Percentiles rank a stretch among this genome's conserved stretches.
These are phyloP conservation scores for Aspergillus bridgeri DNA, from an alignment of 495 filamentous ascomycete species.

Conservation along the genomic window DNA sequence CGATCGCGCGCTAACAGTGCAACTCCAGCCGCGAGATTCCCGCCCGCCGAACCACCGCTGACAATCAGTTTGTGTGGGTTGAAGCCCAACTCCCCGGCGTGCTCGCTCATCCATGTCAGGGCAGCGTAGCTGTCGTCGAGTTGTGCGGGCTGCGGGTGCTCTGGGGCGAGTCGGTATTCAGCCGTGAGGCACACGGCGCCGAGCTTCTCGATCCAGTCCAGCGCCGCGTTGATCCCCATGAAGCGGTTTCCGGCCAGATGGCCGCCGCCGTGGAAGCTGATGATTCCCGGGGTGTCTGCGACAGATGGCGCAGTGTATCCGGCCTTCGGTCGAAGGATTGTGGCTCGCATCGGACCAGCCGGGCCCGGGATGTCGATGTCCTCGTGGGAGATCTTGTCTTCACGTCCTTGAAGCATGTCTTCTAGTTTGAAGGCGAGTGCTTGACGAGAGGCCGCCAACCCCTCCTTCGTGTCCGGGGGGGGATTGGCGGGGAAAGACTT, in stretches of 20 bases:
- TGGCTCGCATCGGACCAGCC: conserved; percentile 3
- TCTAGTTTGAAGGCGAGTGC: conserved; percentile 3
- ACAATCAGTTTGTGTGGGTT: conserved; percentile 59
- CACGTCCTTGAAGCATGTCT: background rate
- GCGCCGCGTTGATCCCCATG: background rate
- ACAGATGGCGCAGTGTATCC: background rate
- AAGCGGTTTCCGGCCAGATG: background rate
- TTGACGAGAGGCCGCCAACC: background rate
- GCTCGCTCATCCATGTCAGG: conserved; percentile 38
- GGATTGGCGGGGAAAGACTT: background rate
- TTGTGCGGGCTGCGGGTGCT: conserved; percentile 30
- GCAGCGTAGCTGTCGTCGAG: conserved; percentile 40
- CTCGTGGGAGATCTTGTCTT: conserved; percentile 1
- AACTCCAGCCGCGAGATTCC: conserved; percentile 43
- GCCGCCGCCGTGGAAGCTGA: conserved; percentile 6
- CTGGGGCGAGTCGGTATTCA: conserved; percentile 34
- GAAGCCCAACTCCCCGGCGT: conserved; percentile 33
- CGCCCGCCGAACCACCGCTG: conserved; percentile 61
- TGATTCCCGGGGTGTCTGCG: background rate
- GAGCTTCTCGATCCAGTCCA: background rate
- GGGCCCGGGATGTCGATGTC: conserved; percentile 10
- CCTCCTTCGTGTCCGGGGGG: background rate
- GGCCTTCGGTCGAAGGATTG: conserved; percentile 7
- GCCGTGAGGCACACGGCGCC: conserved; percentile 24
- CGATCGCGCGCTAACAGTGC: conserved; percentile 41